A percentile compares a stretch with the other conserved stretches of the same genome.
phyloP scores from a whole-genome alignment of 768 basidiomycete genomes.

The Boletus tomentosulus region DNA sequence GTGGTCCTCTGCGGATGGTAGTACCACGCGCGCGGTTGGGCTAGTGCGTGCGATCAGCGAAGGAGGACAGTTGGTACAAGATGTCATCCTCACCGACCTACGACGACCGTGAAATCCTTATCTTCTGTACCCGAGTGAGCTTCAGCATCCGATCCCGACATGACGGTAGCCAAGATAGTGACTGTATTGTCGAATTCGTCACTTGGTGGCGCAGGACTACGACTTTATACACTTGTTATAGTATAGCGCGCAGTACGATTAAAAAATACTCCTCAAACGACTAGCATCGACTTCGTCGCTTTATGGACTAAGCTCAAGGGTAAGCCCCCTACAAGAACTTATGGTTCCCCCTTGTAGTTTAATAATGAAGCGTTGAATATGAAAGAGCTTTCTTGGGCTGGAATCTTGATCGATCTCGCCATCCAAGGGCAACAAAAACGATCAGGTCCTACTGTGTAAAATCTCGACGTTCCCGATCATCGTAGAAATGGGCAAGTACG shows the following conservation, averaged over 20 bases:
- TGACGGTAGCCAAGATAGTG: conserved; percentile 3
- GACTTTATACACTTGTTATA: not conserved
- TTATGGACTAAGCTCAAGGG: too few relatives aligned
- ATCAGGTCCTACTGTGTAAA: too few relatives aligned
- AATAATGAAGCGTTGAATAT: too few relatives aligned
- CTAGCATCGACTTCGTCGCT: too few relatives aligned
- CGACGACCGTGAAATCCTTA: conserved; percentile 20
- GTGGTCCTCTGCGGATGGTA: conserved; percentile 34
- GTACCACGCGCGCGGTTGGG: conserved; percentile 43
- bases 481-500: not conserved
- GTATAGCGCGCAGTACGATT: too few relatives aligned
- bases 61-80: not conserved
- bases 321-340: too few relatives aligned
- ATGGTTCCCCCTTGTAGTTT: too few relatives aligned
- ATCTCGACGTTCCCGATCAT: not conserved
- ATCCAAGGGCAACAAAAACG: too few relatives aligned
- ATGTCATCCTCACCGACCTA: conserved; percentile 21
- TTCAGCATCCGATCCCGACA: conserved; percentile 20
- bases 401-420: too few relatives aligned
- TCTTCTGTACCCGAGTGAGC: conserved; percentile 13
- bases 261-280: too few relatives aligned
- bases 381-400: too few relatives aligned
- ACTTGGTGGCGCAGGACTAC: not conserved
- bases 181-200: not conserved
- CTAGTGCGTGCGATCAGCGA: conserved; percentile 14